Evolutionary conservation across 2,329 filamentous ascomycete genomes (phyloP), one percentile per base, ranked within the genome.

Genomic region (Aciculosporium take): DNA sequence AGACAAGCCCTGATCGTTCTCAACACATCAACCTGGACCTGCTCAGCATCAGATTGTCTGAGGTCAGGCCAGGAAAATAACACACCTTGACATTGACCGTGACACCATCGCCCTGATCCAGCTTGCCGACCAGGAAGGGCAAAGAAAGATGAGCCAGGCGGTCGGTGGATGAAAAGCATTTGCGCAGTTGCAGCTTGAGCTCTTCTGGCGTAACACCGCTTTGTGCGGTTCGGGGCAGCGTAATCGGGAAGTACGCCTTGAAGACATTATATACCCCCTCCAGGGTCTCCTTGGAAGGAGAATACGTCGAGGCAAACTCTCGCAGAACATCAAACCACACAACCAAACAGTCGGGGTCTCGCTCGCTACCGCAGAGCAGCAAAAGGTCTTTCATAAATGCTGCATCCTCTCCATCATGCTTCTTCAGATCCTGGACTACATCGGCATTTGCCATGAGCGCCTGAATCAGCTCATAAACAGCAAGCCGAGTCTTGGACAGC

Each of bases 171-270:
- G 69, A 63, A 46, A 77, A 77, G 47, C 73, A 77, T 17, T 56
- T 59, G 15, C 73, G 65, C 34, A 78, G 53, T 4, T 67, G 64
- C 3, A 59, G 48, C 53, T 78, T 78, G 23, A 78, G 57, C 37
- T 74, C 65, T 28, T 76, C 71, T 5, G 72, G 69, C 1, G 72
- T 76, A 30, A 76, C 65, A 5, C 65, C 64, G 27, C 67, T 67
- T 20, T 68, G 65, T 0, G 72, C 67, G 41, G 65, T 64, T 23
- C 72, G 64, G 12, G 61, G 61, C 33, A 78, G 56, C 0, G 72
- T 74, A 42, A 78, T 77, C 13, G 74, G 74, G 46, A 76, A 78
- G 52, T 77, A 78, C 24, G 69, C 69, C 12, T 74, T 75, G 54
- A 74, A 76, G 1, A 66, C 57, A 41, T 66, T 66, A 53, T 75